These are phyloP conservation scores for Myriosclerotinia duriaeana DNA, from an alignment of 2,329 filamentous ascomycete genomes.

Conservation along the genomic window DNA sequence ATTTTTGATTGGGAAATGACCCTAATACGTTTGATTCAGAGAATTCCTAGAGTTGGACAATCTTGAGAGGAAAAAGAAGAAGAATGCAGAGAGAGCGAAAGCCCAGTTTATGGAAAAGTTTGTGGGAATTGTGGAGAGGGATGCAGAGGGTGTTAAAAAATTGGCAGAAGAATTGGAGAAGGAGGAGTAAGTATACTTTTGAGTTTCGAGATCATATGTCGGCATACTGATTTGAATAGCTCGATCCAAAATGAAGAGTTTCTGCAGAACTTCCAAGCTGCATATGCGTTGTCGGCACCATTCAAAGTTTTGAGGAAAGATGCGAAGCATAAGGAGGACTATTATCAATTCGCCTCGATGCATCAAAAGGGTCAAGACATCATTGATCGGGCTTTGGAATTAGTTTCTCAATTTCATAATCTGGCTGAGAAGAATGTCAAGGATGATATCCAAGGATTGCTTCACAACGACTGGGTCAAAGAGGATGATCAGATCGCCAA, in stretches of 20 bases:
- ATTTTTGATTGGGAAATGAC: neutral
- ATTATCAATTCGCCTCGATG: constrained; percentile 6
- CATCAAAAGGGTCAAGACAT: constrained; percentile 9
- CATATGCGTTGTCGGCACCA: constrained; percentile 6
- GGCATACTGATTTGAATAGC: constrained; percentile 2
- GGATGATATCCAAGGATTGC: neutral
- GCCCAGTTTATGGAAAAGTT: constrained; percentile 16
- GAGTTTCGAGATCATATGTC: neutral
- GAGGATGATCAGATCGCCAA: constrained; percentile 5
- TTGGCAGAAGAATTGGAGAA: neutral
- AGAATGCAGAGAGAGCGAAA: constrained; percentile 3
- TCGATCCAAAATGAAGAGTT: neutral
- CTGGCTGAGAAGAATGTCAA: constrained; percentile 10
- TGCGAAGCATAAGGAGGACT: neutral
- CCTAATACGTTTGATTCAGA: neutral
- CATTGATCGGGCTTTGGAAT: constrained; percentile 3
- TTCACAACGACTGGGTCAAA: constrained; percentile 11
- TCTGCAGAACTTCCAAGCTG: neutral
- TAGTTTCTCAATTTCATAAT: constrained; percentile 4
- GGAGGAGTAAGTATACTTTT: neutral
- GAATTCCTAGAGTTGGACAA: constrained; percentile 14
- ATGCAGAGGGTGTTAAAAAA: neutral
- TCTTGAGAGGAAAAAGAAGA: constrained; percentile 19
- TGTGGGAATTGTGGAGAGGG: neutral
- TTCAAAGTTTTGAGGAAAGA: neutral